Conservation (phyloP, 2,329 filamentous ascomycete species). For the Aureobasidium sp. region DNA sequence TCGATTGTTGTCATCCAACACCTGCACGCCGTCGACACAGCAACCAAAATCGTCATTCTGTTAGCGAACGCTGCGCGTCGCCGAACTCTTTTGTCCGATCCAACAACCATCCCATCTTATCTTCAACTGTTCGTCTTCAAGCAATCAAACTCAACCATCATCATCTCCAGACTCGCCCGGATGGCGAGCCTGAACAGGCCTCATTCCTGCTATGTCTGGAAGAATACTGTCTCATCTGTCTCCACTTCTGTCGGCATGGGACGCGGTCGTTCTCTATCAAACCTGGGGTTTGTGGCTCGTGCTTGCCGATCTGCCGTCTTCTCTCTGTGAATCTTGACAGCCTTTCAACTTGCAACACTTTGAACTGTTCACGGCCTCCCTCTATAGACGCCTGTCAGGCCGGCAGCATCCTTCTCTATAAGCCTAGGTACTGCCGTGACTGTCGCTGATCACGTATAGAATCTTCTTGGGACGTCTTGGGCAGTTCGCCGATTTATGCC, state of each 20-base stretch:
- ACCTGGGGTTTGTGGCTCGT: neutral
- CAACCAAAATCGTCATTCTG: constrained; percentile 6
- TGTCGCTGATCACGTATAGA: neutral
- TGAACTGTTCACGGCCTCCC: neutral
- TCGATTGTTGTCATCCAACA: constrained; percentile 11
- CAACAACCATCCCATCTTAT: neutral
- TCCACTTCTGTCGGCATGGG: neutral
- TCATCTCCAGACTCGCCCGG: neutral
- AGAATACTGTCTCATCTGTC: neutral
- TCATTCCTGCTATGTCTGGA: neutral
- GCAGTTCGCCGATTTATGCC: no score
- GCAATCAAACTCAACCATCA: neutral
- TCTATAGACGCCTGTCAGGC: neutral
- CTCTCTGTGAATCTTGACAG: neutral
- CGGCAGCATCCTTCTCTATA: neutral
- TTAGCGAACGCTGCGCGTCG: neutral
- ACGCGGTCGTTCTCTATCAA: neutral
- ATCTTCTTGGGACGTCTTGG: neutral
- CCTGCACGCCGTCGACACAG: neutral
- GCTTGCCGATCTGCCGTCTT: constrained; percentile 1
- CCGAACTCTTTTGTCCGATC: neutral
- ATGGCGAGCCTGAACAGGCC: neutral
- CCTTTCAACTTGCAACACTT: neutral
- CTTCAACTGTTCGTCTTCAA: neutral
- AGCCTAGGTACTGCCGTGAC: neutral